Percentiles rank a stretch among this genome's conserved stretches.
These are phyloP conservation scores for Oryza coarctata DNA, from an alignment of 176 grass and related monocot species.

Conservation along the genomic window DNA sequence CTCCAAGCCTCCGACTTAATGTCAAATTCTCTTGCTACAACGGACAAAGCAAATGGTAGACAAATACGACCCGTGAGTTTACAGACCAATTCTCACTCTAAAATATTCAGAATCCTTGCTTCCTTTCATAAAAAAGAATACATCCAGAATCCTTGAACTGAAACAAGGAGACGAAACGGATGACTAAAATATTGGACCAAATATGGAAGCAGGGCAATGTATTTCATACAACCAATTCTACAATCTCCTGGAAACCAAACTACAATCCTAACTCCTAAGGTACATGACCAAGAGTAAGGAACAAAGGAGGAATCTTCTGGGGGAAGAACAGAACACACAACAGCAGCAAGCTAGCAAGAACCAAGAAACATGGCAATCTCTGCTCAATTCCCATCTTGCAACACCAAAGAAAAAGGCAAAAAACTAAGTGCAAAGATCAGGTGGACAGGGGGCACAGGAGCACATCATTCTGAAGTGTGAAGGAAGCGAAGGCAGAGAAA, in stretches of 20 bases:
- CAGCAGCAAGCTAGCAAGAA: neutral
- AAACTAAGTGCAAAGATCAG: neutral
- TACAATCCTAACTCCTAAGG: neutral
- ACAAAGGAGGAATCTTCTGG: neutral
- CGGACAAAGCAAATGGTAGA: neutral
- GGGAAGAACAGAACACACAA: neutral
- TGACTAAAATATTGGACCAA: slow-evolving; percentile 3
- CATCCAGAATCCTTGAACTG: neutral
- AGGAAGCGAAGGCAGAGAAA: slow-evolving; percentile 40
- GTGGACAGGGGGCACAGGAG: slow-evolving; percentile 1
- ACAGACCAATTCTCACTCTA: neutral
- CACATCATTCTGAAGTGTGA: slow-evolving; percentile 51
- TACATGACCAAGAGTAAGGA: neutral
- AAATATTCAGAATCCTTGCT: neutral
- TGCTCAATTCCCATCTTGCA: slow-evolving; percentile 14
- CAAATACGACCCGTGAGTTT: neutral
- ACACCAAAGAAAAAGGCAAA: slow-evolving; percentile 21
- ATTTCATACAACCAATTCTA: neutral
- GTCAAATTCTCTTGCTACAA: slow-evolving; percentile 11
- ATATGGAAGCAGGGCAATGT: neutral
- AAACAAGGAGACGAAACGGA: neutral
- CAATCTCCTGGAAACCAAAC: neutral
- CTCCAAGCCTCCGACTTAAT: slow-evolving; percentile 2
- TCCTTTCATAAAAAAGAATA: neutral
- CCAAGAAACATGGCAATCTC: neutral